Conservation (phyloP, 768 basidiomycete genomes). For the Suillus fuscotomentosus region DNA sequence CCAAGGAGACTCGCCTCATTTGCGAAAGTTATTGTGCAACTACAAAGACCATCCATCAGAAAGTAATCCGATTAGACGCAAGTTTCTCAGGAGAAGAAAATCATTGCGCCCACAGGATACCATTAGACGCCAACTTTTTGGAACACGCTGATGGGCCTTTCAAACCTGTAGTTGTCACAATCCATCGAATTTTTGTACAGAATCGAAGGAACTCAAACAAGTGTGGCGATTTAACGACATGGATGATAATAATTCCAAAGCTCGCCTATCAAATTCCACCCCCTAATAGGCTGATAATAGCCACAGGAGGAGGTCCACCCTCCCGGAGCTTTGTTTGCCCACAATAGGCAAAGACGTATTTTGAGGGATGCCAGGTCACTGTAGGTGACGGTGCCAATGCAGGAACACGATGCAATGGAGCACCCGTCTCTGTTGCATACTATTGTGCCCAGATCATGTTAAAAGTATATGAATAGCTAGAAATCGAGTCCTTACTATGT, state of each 20-base stretch:
- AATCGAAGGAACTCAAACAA: not conserved
- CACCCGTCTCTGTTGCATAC: conserved; percentile 78
- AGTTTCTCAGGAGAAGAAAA: not conserved
- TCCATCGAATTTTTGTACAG: not conserved
- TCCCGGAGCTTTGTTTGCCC: conserved; percentile 71
- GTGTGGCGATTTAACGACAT: not conserved
- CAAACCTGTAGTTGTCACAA: not conserved
- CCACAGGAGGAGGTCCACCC: conserved; percentile 61
- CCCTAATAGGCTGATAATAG: conserved; percentile 75
- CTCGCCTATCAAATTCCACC: conserved; percentile 29
- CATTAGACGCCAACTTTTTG: not conserved
- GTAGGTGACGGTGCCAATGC: conserved; percentile 70
- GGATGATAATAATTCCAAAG: too few relatives aligned
- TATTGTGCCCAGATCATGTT: conserved; percentile 25
- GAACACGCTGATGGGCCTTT: not conserved
- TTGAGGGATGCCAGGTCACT: conserved; percentile 81
- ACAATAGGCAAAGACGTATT: conserved; percentile 79
- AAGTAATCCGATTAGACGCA: not conserved
- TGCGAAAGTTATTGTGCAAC: not conserved
- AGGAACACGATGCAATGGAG: conserved; percentile 74
- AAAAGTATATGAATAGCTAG: conserved; percentile 1
- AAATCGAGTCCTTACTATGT: conserved; percentile 57
- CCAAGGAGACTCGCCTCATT: not conserved
- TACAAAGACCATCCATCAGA: not conserved
- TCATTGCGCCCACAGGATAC: not conserved